A percentile compares a stretch with the other conserved stretches of the same genome.
Evolutionary conservation across 768 basidiomycete species (phyloP).

Genomic region (Boletus rubroflammeus): DNA sequence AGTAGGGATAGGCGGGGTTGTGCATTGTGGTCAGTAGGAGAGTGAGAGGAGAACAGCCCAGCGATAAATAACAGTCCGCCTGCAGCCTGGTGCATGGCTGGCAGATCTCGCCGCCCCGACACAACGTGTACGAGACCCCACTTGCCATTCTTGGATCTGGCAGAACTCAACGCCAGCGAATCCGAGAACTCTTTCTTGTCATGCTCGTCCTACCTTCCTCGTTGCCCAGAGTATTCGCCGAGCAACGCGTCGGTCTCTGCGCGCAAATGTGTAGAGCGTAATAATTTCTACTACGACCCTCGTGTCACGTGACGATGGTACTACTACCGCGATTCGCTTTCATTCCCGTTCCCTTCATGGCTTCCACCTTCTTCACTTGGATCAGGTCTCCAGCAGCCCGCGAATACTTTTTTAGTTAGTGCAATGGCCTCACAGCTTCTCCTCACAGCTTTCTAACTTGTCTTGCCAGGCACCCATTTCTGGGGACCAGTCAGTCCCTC

Average conservation of each 20-base stretch:
- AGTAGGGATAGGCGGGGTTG: conserved; percentile 44
- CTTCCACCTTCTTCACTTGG: conserved; percentile 86
- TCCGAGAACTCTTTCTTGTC: background rate
- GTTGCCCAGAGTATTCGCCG: no score
- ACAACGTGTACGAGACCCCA: conserved; percentile 26
- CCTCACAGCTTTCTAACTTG: conserved; percentile 16
- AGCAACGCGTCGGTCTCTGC: background rate
- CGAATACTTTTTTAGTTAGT: conserved; percentile 93
- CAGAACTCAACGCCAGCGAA: background rate
- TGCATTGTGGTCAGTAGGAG: conserved; percentile 26
- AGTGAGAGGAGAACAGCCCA: background rate
- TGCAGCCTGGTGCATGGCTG: conserved; percentile 21
- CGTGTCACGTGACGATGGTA: conserved; percentile 12
- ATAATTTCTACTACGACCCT: no score
- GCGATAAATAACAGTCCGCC: conserved; percentile 15
- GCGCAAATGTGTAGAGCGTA: no score
- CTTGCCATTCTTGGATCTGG: conserved; percentile 37
- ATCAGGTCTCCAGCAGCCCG: conserved; percentile 85
- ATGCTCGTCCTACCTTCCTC: background rate
- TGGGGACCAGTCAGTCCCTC: conserved; percentile 85
- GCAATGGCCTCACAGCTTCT: background rate
- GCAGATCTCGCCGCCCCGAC: conserved; percentile 8
- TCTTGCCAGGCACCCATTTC: conserved; percentile 81
- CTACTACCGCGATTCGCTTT: background rate
- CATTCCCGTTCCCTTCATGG: conserved; percentile 44